Conservation (phyloP, 1,284 basidiomycete genomes). For the Sphagnurus paluster region DNA sequence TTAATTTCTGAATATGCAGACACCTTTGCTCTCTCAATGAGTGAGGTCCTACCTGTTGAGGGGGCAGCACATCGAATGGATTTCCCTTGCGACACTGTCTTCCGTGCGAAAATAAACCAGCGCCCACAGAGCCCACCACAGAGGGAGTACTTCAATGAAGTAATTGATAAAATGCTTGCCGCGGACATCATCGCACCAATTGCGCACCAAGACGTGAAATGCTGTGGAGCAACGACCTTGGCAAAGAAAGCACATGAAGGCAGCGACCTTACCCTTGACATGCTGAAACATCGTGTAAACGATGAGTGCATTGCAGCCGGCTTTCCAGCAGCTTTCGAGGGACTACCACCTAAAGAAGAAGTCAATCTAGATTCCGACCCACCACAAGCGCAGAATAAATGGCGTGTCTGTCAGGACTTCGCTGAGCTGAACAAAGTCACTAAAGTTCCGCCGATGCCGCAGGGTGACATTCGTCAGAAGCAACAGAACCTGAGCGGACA, state of each 20-base stretch:
- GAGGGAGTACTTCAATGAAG: conserved; percentile 24
- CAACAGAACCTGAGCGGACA: conserved; percentile 6
- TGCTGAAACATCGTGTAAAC: conserved; percentile 19
- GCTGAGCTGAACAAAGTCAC: conserved; percentile 9
- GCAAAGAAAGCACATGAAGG: conserved; percentile 22
- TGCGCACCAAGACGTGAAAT: conserved; percentile 21
- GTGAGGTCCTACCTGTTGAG: conserved; percentile 24
- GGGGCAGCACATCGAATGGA: conserved; percentile 26
- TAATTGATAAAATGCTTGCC: conserved; percentile 31
- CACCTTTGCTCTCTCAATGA: conserved; percentile 30
- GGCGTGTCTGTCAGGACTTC: conserved; percentile 15
- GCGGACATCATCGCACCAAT: conserved; percentile 29
- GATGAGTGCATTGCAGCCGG: conserved; percentile 20
- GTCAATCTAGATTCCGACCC: not conserved
- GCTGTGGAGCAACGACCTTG: conserved; percentile 17
- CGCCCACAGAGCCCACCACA: conserved; percentile 28
- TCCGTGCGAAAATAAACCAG: conserved; percentile 23
- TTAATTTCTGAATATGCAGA: conserved; percentile 24
- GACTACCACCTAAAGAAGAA: conserved; percentile 13
- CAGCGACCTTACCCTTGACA: conserved; percentile 13
- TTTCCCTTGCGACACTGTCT: conserved; percentile 22
- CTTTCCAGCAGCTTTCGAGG: conserved; percentile 2
- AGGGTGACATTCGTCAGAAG: conserved; percentile 7
- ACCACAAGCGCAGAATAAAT: conserved; percentile 2
- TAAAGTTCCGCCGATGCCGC: conserved; percentile 12